Evolutionary conservation across 768 basidiomycete genomes (phyloP), one percentile per base, ranked within the genome.

Genomic region (Russula ochroleuca): DNA sequence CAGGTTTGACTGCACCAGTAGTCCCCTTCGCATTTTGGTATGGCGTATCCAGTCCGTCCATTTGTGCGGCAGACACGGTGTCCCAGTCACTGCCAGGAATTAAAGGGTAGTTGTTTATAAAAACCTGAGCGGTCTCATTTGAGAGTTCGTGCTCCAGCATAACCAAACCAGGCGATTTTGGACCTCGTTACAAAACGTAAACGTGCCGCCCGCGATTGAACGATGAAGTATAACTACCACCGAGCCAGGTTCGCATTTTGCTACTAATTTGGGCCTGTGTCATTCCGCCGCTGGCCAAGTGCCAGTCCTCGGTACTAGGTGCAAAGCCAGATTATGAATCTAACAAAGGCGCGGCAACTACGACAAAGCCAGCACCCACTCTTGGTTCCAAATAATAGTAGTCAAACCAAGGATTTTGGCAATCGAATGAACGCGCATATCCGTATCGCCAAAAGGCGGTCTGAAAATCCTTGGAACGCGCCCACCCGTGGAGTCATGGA

Each of bases 241-340:
- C 31, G 5, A 53, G 43, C 65, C 67, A 66, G 11, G n/a, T 28
- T 45, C 66, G 58, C 25, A 68, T 57, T n/a, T 63, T 50, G 11
- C 33, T 41, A 8, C 57, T 45, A 25, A 68, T 62, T 10, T 57
- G 17, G 9, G 79, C 70, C 19, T 73, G 68, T 2, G 85, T 85
- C 1, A 83, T 85, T 56, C 70, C 73, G 52, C 70, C 41, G 74
- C 57, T 71, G 66, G 37, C 72, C 68, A 92, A 75, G 45, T 80
- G 81, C 93, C 93, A 95, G 73, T 95, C 93, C 37, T 78, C 74
- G n/a, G 92, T 86, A 70, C 89, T 91, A 69, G 25, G 38, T 33
- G 28, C 33, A 48, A 38, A 19, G 41, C 40, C 13, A 28, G 23
- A 40, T n/a, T 19, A 57, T 35, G 41, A 37, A 53, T 33, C 7